Conservation (phyloP, 2,329 filamentous ascomycete species). For the Penicillium italicum region DNA sequence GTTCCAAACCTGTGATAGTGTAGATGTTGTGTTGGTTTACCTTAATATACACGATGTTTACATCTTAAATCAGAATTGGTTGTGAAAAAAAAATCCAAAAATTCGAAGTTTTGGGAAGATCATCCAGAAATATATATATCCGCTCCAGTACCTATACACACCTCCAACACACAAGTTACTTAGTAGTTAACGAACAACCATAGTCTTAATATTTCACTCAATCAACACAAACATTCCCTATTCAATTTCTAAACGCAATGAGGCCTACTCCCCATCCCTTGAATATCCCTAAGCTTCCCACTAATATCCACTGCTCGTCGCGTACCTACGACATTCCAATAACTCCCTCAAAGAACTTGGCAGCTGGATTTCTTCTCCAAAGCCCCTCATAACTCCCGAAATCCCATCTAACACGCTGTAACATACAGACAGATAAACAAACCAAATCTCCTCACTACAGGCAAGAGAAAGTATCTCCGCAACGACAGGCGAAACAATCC, state of each 20-base stretch:
- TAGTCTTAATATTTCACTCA: not conserved
- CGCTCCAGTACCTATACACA: no score
- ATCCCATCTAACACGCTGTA: not conserved
- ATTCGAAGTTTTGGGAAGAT: no score
- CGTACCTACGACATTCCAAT: not conserved
- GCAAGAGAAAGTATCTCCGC: not conserved
- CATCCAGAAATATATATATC: no score
- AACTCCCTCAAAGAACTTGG: not conserved
- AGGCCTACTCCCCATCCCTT: not conserved
- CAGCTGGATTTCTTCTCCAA: not conserved
- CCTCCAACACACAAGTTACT: no score
- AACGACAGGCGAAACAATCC: not conserved
- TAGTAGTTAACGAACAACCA: no score
- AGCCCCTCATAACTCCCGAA: not conserved
- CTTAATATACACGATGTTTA: not conserved
- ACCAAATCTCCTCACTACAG: not conserved
- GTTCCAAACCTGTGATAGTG: no score
- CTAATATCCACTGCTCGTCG: not conserved
- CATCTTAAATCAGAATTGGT: no score
- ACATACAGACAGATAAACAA: not conserved
- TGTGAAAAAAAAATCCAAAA: no score
- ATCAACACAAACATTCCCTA: not conserved
- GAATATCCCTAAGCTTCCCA: not conserved
- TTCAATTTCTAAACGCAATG: not conserved
- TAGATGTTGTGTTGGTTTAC: not conserved